These are phyloP conservation scores for Neofusicoccum cordaticola DNA, from an alignment of 2,329 filamentous ascomycete species.

Conservation along the genomic window DNA sequence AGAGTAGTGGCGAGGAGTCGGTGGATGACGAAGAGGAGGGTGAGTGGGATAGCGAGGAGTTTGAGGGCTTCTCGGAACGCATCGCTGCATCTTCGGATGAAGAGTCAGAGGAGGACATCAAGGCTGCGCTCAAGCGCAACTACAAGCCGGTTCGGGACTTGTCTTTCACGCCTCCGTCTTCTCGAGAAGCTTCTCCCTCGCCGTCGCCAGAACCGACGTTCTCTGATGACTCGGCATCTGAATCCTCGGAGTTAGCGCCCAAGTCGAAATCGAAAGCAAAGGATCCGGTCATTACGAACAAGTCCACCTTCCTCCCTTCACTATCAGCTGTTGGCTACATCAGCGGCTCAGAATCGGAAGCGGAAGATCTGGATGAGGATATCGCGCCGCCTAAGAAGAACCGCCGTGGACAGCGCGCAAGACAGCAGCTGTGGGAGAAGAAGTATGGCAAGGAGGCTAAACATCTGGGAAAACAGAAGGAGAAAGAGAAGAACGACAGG, in stretches of 20 bases:
- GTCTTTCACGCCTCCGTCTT: conserved; percentile 10
- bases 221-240: conserved; percentile 9
- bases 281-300: conserved; percentile 25
- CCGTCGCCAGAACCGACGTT: background rate
- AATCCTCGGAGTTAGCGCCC: conserved; percentile 24
- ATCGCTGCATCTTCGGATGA: conserved; percentile 38
- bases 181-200: conserved; percentile 2
- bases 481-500: conserved; percentile 33
- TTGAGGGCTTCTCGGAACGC: conserved; percentile 36
- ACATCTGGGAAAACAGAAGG: conserved; percentile 54
- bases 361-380: conserved; percentile 53
- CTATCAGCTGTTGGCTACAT: conserved; percentile 76
- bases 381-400: conserved; percentile 63
- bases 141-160: conserved; percentile 13
- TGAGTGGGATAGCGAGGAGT: conserved; percentile 23
- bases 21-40: conserved; percentile 18
- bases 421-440: conserved; percentile 76
- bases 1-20: conserved; percentile 16
- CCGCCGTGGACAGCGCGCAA: conserved; percentile 71
- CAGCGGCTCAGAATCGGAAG: conserved; percentile 66
- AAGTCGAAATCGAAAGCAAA: conserved; percentile 23
- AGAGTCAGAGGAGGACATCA: conserved; percentile 23
- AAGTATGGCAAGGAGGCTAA: conserved; percentile 72
- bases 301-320: conserved; percentile 68
- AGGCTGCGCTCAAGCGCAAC: background rate